Base-by-base conservation (phyloP, 176 grass and related monocot genomes). In the Areca catechu region DNA sequence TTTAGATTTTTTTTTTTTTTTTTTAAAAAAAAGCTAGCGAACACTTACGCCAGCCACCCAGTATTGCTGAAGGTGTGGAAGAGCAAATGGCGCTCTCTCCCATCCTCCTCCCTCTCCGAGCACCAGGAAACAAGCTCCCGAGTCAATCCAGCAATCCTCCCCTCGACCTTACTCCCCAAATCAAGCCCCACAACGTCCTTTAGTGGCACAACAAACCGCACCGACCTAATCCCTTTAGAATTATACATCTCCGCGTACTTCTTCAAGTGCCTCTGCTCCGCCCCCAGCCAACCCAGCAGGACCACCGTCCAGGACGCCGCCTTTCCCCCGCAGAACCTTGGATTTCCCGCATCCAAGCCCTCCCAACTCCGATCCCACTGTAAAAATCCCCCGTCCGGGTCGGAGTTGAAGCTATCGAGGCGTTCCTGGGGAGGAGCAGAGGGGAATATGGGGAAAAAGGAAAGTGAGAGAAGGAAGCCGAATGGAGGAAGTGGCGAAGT, bases 11-110 rank as follows among this genome's bases (percentile, higher is more conserved):
- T n/a, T n/a, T n/a, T n/a, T n/a, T n/a, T n/a, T n/a, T n/a, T n/a
- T n/a, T n/a, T n/a, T n/a, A n/a, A n/a, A n/a, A n/a, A n/a, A n/a
- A n/a, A 12, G 34, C 9, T 1, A 43, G 10, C 9, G 34, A 43
- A 53, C 0, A 0, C 70, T 61, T 98, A 98, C 93, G 80, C 77
- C 48, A 98, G 81, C 93, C 93, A 98, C 2, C 93, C 84, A 7
- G 93, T 98, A 72, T 98, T 98, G 93, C 93, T 98, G 73, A 98
- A 98, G 4, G 93, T 88, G 71, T 98, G 93, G 77, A 98, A 88
- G 22, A 98, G 75, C 49, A 98, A 73, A 49, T 82, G 76, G 24
- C 93, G 76, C 3, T 72, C 78, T 19, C 75, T 70, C 14, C 80
- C 79, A 61, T 77, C 80, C 16, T 54, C 54, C 68, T 83, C 80